These are phyloP conservation scores for Dryadomyces quercus-mongolicae DNA, from an alignment of 2,329 filamentous ascomycete species.

Conservation along the genomic window DNA sequence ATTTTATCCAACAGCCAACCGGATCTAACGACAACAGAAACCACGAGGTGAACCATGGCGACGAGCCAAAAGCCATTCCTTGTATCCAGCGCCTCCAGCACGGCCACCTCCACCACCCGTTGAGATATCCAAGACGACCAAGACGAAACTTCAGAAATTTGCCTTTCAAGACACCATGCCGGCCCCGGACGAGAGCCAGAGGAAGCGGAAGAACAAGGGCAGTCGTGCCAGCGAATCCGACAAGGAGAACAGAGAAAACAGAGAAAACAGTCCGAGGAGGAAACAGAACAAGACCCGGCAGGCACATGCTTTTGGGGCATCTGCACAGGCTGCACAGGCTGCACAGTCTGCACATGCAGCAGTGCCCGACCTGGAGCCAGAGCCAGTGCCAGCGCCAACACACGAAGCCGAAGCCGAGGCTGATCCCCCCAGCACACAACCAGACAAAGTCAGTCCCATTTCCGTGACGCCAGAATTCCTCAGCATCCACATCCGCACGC, in stretches of 20 bases:
- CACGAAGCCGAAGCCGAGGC: constrained; percentile 6
- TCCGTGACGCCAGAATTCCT: constrained; percentile 12
- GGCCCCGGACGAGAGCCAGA: not conserved
- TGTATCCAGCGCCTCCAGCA: constrained; percentile 17
- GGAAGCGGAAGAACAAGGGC: not conserved
- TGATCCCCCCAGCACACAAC: constrained; percentile 9
- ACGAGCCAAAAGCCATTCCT: constrained; percentile 38
- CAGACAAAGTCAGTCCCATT: constrained; percentile 8
- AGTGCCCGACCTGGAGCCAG: no score
- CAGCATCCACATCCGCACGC: constrained; percentile 28
- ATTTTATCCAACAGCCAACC: no score
- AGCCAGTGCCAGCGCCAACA: no score
- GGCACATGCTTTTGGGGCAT: no score
- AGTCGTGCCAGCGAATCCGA: not conserved
- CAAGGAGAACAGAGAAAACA: not conserved
- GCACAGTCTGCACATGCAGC: not conserved
- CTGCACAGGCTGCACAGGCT: not conserved
- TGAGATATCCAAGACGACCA: constrained; percentile 45
- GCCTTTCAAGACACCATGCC: constrained; percentile 5
- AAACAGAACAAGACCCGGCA: no score
- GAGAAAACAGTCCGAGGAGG: no score
- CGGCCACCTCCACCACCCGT: constrained; percentile 28
- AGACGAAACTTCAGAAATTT: constrained; percentile 45
- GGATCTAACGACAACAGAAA: no score
- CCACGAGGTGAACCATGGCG: constrained; percentile 35